Conservation (phyloP, 192 early-diverging fungal genomes). For the Thoreauomyces humboldtii region DNA sequence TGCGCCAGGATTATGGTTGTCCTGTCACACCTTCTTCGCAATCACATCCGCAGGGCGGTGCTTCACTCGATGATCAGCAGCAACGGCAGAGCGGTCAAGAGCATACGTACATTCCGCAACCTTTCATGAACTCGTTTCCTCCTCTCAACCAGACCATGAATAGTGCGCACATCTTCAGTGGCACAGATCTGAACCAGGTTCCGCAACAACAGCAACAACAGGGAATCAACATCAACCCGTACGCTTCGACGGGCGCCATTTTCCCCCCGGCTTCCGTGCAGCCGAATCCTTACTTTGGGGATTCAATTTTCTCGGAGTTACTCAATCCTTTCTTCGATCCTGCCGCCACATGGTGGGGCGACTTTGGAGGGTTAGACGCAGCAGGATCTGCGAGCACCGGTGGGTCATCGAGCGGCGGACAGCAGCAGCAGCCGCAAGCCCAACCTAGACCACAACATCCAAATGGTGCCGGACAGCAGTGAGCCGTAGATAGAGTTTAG, state of each 20-base stretch:
- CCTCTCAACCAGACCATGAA: background rate
- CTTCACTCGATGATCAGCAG: background rate
- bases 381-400: too few relatives aligned
- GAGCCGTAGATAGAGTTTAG: too few relatives aligned
- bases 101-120: background rate
- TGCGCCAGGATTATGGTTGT: background rate
- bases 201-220: slow-evolving; percentile 9
- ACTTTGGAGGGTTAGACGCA: too few relatives aligned
- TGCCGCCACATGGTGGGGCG: slow-evolving; percentile 15
- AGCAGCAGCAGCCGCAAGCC: too few relatives aligned
- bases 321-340: slow-evolving; percentile 36
- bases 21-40: background rate
- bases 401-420: too few relatives aligned
- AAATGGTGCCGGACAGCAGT: too few relatives aligned
- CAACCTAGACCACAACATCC: too few relatives aligned
- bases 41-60: background rate
- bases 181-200: too few relatives aligned
- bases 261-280: background rate
- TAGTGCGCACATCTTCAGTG: too few relatives aligned
- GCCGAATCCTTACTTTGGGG: slow-evolving; percentile 22
- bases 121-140: too few relatives aligned
- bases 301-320: slow-evolving; percentile 43
- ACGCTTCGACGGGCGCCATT: too few relatives aligned
- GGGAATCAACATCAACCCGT: background rate
- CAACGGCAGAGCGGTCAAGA: background rate